These are phyloP conservation scores for Rhodamnia argentea DNA, from an alignment of 345 rosid genomes.

Conservation along the genomic window DNA sequence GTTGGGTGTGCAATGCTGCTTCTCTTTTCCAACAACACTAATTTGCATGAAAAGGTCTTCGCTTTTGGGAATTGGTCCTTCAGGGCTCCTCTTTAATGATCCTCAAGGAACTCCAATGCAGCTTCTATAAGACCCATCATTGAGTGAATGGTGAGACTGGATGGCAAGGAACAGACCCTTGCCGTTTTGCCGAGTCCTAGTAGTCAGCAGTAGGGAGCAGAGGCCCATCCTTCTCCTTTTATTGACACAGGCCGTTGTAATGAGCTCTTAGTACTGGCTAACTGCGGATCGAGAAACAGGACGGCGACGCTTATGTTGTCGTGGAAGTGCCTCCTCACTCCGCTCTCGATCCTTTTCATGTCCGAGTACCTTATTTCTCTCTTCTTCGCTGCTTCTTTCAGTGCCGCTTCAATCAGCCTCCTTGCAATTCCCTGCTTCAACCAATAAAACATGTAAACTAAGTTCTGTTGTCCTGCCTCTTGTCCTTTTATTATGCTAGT, in stretches of 20 bases:
- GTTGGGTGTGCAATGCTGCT: not conserved
- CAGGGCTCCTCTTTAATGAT: not conserved
- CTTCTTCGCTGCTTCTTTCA: conserved; percentile 73
- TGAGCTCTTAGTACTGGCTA: not conserved
- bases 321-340: conserved; percentile 75
- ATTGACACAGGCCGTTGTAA: conserved; percentile 28
- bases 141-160: not conserved
- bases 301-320: conserved; percentile 58
- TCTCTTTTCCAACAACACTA: not conserved
- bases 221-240: conserved; percentile 26
- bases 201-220: not conserved
- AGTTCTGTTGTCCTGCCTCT: not conserved
- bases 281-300: conserved; percentile 24
- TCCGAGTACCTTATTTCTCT: conserved; percentile 80
- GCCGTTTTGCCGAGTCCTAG: not conserved
- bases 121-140: not conserved
- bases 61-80: not conserved
- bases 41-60: not conserved
- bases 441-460: not conserved
- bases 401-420: conserved; percentile 54
- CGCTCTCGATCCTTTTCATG: conserved; percentile 44
- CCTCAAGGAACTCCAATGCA: not conserved
- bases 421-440: conserved; percentile 54
- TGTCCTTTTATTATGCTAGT: not conserved
- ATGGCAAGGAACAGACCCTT: not conserved